phyloP scores from a whole-genome alignment of 2,329 filamentous ascomycete genomes.

The Ceratocystis colombiana region DNA sequence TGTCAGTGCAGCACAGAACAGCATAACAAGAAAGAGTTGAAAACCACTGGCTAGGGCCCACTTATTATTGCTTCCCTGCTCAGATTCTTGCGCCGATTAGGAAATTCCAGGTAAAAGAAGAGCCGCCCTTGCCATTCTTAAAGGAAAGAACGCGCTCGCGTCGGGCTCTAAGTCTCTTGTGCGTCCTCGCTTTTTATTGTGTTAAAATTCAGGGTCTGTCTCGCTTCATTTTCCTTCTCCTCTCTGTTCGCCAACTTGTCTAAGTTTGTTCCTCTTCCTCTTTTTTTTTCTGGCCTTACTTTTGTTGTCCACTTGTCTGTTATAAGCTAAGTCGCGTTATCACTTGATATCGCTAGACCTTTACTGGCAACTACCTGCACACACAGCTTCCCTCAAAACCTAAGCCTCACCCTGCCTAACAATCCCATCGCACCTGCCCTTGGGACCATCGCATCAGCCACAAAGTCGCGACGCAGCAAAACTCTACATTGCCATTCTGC shows the following conservation, averaged over 20 bases:
- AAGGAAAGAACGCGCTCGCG: conserved; percentile 23
- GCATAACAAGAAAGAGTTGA: neutral
- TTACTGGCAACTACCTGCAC: conserved; percentile 9
- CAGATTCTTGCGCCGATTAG: conserved; percentile 22
- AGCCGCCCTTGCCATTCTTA: conserved; percentile 1
- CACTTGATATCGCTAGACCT: neutral
- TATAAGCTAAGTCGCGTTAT: neutral
- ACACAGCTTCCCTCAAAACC: neutral
- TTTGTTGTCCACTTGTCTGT: neutral
- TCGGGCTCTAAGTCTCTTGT: conserved; percentile 6
- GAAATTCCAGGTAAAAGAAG: conserved; percentile 14
- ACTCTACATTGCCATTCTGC: neutral
- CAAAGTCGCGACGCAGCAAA: neutral
- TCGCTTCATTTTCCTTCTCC: conserved; percentile 7
- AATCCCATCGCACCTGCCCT: neutral
- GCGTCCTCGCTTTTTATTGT: neutral
- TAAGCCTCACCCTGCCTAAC: neutral
- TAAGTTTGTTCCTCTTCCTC: neutral
- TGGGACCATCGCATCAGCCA: neutral
- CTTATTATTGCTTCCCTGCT: conserved; percentile 19
- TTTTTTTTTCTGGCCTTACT: neutral
- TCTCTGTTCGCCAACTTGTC: neutral
- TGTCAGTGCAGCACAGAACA: neutral
- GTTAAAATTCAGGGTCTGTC: conserved; percentile 7
- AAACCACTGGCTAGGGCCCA: conserved; percentile 3